Conservation (phyloP, 306 rosid species). For the Oemleria cerasiformis region DNA sequence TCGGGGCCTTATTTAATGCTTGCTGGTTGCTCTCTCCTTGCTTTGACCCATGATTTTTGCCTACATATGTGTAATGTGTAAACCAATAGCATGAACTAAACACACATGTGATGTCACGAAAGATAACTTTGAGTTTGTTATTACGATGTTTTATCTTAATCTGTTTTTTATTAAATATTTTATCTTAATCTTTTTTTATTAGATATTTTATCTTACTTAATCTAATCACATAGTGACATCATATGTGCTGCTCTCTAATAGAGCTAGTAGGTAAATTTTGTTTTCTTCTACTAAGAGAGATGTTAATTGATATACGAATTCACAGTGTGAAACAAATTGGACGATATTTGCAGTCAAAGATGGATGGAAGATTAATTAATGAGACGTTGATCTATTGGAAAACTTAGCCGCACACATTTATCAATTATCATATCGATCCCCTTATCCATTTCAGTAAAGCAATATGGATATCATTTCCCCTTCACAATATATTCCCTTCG, state of each 20-base stretch:
- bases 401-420: not conserved
- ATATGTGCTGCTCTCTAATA: no score
- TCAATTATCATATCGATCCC: no score
- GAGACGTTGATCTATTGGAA: constrained; percentile 6
- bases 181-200: no score
- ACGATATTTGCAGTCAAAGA: constrained; percentile 13
- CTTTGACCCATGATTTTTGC: not conserved
- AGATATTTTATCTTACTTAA: no score
- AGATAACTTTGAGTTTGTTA: no score
- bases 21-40: not conserved
- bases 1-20: not conserved
- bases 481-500: not conserved
- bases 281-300: no score
- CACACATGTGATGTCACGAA: not conserved
- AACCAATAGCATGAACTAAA: not conserved
- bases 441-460: not conserved
- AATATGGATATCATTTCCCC: not conserved
- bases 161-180: no score
- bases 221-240: no score
- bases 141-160: no score
- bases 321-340: not conserved
- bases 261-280: no score
- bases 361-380: not conserved
- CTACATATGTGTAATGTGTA: not conserved
- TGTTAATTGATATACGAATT: no score